Evolutionary conservation across 176 grass and related monocot species (phyloP), one percentile per base, ranked within the genome.

Genomic region (Eleusine coracana): DNA sequence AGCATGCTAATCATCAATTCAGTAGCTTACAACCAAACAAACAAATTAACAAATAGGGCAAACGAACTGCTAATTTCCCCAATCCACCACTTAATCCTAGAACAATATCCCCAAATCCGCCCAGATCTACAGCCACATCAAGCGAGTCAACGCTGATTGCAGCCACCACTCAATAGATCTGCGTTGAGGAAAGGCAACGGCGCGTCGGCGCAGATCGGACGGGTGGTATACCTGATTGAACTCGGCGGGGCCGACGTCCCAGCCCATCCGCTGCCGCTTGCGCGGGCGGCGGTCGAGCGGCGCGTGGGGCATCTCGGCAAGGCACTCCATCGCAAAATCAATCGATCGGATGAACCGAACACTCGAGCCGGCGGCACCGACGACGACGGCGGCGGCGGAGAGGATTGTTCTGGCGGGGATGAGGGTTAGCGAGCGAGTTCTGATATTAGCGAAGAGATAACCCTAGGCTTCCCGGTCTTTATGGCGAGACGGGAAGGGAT

Each of bases 241-340:
- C 63, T 91, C 90, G 50, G 88, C 90, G 44, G 88, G 92, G 52
- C 87, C 89, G 76, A 95, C 91, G 77, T 98, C 96, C 96, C 92
- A 98, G 2, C 88, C 93, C 6, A 95, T 84, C 50, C 90, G 94
- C 84, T 86, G 91, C 2, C 96, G 91, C 91, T 98, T 98, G 85
- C 96, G 81, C 51, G 89, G 96, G 37, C 92, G 90, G 72, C 92
- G 93, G 85, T 95, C 92, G 18, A 98, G 84, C 89, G 90, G 80
- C 41, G 66, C 84, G 49, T 70, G 91, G 73, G 91, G 92, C 70
- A 98, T 76, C 78, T 98, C 92, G 23, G 84, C 88, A 28, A 93
- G 66, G 79, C 91, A 95, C 89, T 98, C 96, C 96, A 95, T 98
- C 66, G 39, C 77, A 50, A 16, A 38, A 75, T 46, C 44, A 10